Conservation (phyloP, 2,329 filamentous ascomycete species). For the Xylariaceae sp. region DNA sequence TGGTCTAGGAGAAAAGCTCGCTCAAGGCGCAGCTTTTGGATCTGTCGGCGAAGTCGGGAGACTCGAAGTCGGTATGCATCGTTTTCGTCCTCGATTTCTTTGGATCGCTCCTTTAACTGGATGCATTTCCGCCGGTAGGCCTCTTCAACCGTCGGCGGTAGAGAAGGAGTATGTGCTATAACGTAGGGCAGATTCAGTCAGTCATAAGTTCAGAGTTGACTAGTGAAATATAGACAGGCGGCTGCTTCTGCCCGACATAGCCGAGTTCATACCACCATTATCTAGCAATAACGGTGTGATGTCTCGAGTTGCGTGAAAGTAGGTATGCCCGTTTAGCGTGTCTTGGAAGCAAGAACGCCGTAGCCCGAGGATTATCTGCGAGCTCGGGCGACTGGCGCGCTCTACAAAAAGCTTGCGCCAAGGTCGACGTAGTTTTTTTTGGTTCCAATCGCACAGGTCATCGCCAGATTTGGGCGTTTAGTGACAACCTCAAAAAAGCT, state of each 20-base stretch:
- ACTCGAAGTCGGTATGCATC: constrained; percentile 76
- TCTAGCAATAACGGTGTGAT: neutral
- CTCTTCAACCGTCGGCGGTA: constrained; percentile 87
- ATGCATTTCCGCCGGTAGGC: constrained; percentile 97
- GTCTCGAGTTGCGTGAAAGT: neutral
- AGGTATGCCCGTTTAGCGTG: neutral
- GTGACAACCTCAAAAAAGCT: neutral
- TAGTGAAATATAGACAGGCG: neutral
- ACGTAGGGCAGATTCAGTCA: constrained; percentile 30
- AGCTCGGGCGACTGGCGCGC: neutral
- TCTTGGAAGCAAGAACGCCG: neutral
- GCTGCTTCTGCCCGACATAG: neutral
- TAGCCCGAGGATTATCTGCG: neutral
- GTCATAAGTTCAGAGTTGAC: constrained; percentile 26
- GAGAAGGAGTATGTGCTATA: constrained; percentile 49
- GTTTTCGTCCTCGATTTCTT: constrained; percentile 88
- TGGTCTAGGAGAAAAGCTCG: constrained; percentile 70
- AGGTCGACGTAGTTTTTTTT: neutral
- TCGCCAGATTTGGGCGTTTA: neutral
- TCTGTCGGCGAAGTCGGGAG: constrained; percentile 71
- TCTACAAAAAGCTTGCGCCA: too few relatives aligned
- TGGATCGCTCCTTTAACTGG: constrained; percentile 83
- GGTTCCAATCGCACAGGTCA: neutral
- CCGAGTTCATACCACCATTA: neutral
- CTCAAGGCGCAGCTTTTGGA: constrained; percentile 88